Conservation (phyloP, 371 early-diverging fungal genomes). For the Rhizomucor pusillus region DNA sequence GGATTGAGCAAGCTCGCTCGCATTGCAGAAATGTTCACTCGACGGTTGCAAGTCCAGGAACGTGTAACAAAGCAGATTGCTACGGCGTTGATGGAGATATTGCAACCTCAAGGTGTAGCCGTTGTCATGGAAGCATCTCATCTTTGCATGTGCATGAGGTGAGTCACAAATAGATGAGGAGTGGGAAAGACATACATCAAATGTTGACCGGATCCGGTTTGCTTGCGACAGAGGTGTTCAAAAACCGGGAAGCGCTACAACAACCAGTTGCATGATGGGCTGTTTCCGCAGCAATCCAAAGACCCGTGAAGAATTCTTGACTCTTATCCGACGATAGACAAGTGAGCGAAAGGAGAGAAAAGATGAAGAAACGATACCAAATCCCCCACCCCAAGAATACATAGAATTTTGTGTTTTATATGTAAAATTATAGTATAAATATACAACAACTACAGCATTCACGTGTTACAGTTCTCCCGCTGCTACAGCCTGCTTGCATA, state of each 20-base stretch:
- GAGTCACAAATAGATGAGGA: not conserved
- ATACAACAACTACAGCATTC: not conserved
- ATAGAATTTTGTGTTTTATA: not conserved
- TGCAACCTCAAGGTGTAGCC: constrained; percentile 96
- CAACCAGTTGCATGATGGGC: constrained; percentile 96
- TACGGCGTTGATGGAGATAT: constrained; percentile 80
- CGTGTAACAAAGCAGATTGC: constrained; percentile 97
- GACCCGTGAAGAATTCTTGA: constrained; percentile 95
- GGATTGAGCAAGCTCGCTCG: constrained; percentile 97
- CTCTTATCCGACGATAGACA: constrained; percentile 70
- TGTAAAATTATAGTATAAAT: constrained; percentile 1
- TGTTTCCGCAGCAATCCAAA: constrained; percentile 88
- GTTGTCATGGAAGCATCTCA: constrained; percentile 95
- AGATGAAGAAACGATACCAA: constrained; percentile 15
- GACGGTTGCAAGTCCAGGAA: constrained; percentile 95
- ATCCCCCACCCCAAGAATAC: no score
- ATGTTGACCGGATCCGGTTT: constrained; percentile 12
- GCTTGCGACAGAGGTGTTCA: constrained; percentile 36
- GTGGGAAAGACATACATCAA: not conserved
- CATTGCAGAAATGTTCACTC: constrained; percentile 96
- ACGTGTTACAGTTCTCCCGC: constrained; percentile 5
- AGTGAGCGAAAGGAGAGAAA: no score
- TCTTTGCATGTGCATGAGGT: constrained; percentile 44
- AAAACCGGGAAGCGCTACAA: constrained; percentile 92
- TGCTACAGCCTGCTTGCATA: constrained; percentile 14